phyloP scores from a whole-genome alignment of 306 rosid genomes.

The Aeschynomene evenia region DNA sequence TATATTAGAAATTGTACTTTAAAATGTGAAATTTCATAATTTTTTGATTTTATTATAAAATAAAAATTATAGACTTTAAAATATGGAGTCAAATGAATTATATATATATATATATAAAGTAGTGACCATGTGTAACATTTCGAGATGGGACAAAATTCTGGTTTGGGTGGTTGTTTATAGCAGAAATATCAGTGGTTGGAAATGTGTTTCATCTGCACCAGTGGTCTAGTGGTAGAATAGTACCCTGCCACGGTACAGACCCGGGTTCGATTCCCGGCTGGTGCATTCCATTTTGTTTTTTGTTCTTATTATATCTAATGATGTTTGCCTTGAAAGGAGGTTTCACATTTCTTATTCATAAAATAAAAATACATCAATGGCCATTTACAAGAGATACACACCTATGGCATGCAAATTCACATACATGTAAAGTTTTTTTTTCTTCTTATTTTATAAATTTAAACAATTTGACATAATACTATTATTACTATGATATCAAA shows the following conservation, averaged over 20 bases:
- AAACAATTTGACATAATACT: neutral
- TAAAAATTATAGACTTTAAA: too few relatives aligned
- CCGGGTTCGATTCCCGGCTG: constrained; percentile 58
- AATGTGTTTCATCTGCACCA: too few relatives aligned
- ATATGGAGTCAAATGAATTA: too few relatives aligned
- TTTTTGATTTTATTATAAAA: too few relatives aligned
- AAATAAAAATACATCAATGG: neutral
- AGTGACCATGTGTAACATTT: too few relatives aligned
- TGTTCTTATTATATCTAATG: neutral
- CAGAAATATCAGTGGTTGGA: too few relatives aligned
- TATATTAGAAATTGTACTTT: too few relatives aligned
- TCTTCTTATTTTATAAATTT: neutral
- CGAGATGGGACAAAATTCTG: too few relatives aligned
- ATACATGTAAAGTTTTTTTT: neutral
- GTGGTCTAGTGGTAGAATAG: constrained; percentile 62
- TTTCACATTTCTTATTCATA: neutral
- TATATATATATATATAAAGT: too few relatives aligned
- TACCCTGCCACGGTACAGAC: constrained; percentile 58
- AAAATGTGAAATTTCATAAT: too few relatives aligned
- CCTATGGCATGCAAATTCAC: neutral
- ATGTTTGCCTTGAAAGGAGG: neutral
- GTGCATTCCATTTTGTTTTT: constrained; percentile 18
- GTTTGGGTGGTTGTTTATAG: too few relatives aligned
- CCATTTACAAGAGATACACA: neutral
- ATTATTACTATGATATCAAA: neutral